phyloP scores from a whole-genome alignment of 306 rosid species.

The Glycine latifolia region DNA sequence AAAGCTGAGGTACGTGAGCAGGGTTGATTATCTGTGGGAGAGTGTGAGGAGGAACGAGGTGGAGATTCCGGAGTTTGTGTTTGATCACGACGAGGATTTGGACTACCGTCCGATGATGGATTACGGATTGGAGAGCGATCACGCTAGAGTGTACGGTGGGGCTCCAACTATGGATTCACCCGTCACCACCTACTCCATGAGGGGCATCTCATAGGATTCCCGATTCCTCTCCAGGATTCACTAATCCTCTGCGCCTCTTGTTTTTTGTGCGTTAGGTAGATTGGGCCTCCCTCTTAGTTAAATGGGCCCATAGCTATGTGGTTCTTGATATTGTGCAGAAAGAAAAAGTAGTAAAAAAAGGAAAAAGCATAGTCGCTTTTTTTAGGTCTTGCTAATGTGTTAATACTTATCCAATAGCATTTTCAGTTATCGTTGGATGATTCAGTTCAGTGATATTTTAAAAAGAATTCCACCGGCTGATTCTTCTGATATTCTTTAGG shows the following conservation, averaged over 20 bases:
- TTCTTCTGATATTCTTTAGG: too few species aligned
- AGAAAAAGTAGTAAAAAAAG: background rate
- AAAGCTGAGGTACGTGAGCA: constrained; percentile 80
- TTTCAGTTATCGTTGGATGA: background rate
- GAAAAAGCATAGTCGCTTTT: background rate
- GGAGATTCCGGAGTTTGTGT: constrained; percentile 80
- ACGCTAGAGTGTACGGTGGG: constrained; percentile 71
- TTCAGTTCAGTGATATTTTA: background rate
- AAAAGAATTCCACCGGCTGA: background rate
- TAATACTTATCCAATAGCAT: background rate
- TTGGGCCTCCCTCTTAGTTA: constrained; percentile 9
- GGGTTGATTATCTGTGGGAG: constrained; percentile 87
- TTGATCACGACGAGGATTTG: constrained; percentile 91
- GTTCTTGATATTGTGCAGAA: constrained; percentile 44
- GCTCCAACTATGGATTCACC: constrained; percentile 71
- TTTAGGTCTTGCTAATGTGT: constrained; percentile 10
- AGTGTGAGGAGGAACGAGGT: constrained; percentile 76
- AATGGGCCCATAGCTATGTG: constrained; percentile 10
- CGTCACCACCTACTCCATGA: constrained; percentile 79
- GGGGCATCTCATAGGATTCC: constrained; percentile 76
- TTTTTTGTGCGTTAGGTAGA: background rate
- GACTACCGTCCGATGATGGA: constrained; percentile 96
- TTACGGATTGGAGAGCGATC: constrained; percentile 91
- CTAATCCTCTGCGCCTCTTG: background rate
- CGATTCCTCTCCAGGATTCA: too few species aligned